phyloP scores from a whole-genome alignment of 2,329 filamentous ascomycete genomes.

The Colletotrichum musae region DNA sequence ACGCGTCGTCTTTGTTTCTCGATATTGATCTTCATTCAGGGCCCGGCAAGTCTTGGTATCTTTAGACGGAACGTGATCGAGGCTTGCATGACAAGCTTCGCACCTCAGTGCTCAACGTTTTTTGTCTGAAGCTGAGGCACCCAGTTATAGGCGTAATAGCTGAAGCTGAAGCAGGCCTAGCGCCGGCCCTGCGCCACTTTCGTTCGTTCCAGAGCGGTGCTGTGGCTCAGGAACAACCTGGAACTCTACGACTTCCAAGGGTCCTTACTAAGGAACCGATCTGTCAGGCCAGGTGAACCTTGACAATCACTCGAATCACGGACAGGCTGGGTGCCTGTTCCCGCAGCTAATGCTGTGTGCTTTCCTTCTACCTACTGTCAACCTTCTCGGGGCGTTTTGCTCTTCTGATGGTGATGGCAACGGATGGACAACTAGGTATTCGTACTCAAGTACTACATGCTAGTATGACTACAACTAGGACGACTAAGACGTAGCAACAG shows the following conservation, averaged over 20 bases:
- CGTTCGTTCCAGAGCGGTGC: not conserved
- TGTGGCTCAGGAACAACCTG: slow-evolving; percentile 1
- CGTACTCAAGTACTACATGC: no score
- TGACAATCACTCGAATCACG: not conserved
- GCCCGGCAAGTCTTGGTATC: not conserved
- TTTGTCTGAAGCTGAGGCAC: not conserved
- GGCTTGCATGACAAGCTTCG: not conserved
- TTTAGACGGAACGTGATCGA: not conserved
- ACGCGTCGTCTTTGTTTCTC: not conserved
- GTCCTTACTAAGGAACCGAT: not conserved
- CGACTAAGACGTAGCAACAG: not conserved
- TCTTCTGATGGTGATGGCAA: no score
- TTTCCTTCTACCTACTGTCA: not conserved
- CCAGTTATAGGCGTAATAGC: no score
- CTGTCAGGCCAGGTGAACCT: slow-evolving; percentile 5
- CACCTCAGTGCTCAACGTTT: not conserved
- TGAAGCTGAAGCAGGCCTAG: not conserved
- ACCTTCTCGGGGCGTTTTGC: not conserved
- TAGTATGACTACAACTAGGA: not conserved
- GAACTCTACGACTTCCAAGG: no score
- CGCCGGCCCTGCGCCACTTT: not conserved
- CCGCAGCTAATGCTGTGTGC: not conserved
- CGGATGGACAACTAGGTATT: no score
- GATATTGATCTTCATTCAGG: not conserved
- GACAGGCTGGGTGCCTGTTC: slow-evolving; percentile 16